Conservation (phyloP, 164 flowering plant species). For the Amborella trichopoda region DNA sequence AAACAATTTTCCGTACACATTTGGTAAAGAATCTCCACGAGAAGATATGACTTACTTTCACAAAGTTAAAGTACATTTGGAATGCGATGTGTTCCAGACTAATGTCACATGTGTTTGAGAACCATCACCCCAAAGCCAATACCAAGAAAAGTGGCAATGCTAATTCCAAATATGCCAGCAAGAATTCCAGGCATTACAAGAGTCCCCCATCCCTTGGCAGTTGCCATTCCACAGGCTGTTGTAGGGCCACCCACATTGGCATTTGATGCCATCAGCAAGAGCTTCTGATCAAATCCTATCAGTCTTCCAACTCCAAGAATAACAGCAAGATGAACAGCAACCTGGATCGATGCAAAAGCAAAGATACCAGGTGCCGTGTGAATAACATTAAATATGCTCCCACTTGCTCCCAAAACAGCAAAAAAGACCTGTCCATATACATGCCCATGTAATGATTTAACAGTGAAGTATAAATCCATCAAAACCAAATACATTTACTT, state of each 20-base stretch:
- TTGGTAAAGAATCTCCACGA: no score
- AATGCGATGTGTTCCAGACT: no score
- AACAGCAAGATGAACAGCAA: conserved; percentile 57
- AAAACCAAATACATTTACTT: no score
- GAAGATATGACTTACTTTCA: no score
- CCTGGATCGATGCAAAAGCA: conserved; percentile 67
- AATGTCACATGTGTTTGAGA: conserved; percentile 50
- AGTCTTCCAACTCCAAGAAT: conserved; percentile 73
- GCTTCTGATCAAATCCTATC: conserved; percentile 42
- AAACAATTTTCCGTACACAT: no score
- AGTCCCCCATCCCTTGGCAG: conserved; percentile 81
- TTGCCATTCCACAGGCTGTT: conserved; percentile 95
- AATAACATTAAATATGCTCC: conserved; percentile 71
- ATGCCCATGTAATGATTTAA: no score
- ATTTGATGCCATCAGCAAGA: conserved; percentile 76
- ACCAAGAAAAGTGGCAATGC: conserved; percentile 86
- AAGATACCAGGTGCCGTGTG: conserved; percentile 76
- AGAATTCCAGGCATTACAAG: conserved; percentile 76
- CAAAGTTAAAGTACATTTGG: no score
- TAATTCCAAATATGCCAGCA: conserved; percentile 74
- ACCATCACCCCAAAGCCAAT: conserved; percentile 58
- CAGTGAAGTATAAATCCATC: no score
- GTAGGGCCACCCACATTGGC: conserved; percentile 96
- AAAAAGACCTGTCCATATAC: conserved; percentile 94
- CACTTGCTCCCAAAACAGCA: conserved; percentile 77